phyloP scores from a whole-genome alignment of 768 basidiomycete genomes.

The Leucosporidium creatinivorum region DNA sequence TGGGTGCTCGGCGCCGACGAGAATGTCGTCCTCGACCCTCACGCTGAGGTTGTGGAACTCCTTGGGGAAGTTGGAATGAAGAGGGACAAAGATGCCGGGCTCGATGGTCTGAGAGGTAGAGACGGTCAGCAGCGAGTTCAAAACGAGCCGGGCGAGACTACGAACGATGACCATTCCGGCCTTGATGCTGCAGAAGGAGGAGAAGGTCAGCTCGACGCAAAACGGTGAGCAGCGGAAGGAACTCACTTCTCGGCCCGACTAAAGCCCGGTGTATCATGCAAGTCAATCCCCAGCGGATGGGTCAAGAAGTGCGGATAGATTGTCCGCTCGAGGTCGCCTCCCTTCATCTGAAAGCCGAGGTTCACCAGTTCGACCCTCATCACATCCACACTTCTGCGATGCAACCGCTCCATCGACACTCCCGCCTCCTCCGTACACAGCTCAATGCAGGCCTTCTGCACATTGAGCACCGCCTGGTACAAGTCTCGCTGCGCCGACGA shows the following conservation, averaged over 20 bases:
- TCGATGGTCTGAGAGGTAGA: conserved; percentile 19
- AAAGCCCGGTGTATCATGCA: conserved; percentile 66
- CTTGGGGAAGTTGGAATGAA: conserved; percentile 66
- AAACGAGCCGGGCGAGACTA: neutral
- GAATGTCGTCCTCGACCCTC: conserved; percentile 79
- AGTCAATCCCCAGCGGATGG: conserved; percentile 87
- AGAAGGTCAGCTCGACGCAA: conserved; percentile 11
- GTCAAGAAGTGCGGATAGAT: conserved; percentile 90
- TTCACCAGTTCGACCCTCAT: conserved; percentile 67
- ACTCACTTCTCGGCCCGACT: conserved; percentile 40
- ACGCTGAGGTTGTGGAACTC: conserved; percentile 86
- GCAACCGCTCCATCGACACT: conserved; percentile 66
- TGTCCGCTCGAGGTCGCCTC: conserved; percentile 51
- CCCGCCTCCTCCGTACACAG: conserved; percentile 46
- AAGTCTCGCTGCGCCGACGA: conserved; percentile 71
- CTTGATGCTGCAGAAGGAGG: conserved; percentile 48
- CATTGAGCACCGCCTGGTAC: conserved; percentile 52
- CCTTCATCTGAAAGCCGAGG: conserved; percentile 50
- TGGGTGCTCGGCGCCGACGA: conserved; percentile 48
- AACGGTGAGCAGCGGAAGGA: conserved; percentile 7
- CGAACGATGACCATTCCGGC: conserved; percentile 65
- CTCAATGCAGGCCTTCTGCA: conserved; percentile 42
- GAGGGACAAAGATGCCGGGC: conserved; percentile 79
- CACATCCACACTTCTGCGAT: conserved; percentile 60
- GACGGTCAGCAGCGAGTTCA: neutral